Evolutionary conservation across 225 moss, liverwort and hornwort species (phyloP).

Genomic region (Marchantia paleacea): DNA sequence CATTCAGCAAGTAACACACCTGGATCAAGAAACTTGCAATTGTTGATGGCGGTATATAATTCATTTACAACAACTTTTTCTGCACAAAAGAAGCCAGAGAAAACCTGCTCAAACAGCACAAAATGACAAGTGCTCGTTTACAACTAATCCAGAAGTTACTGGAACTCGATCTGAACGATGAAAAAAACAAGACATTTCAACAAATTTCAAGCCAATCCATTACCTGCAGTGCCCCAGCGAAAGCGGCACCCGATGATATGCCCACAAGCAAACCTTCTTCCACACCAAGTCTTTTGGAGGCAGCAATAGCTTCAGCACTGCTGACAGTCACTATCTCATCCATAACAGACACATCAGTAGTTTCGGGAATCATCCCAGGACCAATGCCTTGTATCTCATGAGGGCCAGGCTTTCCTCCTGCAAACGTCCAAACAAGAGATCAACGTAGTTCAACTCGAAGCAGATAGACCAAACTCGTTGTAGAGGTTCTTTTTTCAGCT

Average conservation of each 20-base stretch:
- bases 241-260: slow-evolving; percentile 68
- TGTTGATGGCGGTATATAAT: background rate
- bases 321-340: slow-evolving; percentile 53
- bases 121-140: too few relatives aligned
- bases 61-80: background rate
- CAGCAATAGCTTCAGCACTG: slow-evolving; percentile 53
- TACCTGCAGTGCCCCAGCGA: slow-evolving; percentile 72
- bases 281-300: slow-evolving; percentile 53
- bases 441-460: background rate
- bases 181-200: too few relatives aligned
- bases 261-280: slow-evolving; percentile 82
- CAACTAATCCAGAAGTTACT: too few relatives aligned
- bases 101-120: too few relatives aligned
- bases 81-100: background rate
- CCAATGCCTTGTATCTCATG: slow-evolving; percentile 75
- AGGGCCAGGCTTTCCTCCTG: slow-evolving; percentile 60
- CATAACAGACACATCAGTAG: slow-evolving; percentile 49
- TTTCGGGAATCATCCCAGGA: slow-evolving; percentile 63
- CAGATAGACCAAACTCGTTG: background rate
- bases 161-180: too few relatives aligned
- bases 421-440: slow-evolving; percentile 7
- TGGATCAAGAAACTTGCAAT: background rate
- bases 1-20: background rate
- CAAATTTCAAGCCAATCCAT: background rate
- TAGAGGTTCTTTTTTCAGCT: too few relatives aligned